phyloP scores from a whole-genome alignment of 202 grass and related monocot genomes.

The Panicum virgatum region DNA sequence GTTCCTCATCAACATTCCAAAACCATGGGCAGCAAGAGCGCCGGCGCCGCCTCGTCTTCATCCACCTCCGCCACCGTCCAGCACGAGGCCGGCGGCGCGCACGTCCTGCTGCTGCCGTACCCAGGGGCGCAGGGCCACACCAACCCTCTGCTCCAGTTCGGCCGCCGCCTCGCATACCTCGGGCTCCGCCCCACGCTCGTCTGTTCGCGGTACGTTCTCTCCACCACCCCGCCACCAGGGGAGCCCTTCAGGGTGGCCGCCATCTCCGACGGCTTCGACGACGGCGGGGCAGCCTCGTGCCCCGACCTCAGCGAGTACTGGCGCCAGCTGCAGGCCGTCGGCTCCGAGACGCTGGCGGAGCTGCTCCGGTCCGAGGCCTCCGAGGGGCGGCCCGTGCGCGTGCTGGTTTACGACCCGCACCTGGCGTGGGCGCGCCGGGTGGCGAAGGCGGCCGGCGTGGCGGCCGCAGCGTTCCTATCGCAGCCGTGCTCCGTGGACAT shows the following conservation, averaged over 20 bases:
- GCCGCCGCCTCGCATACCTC: constrained; percentile 45
- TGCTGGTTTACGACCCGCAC: constrained; percentile 50
- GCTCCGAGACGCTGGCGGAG: constrained; percentile 36
- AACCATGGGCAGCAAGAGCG: constrained; percentile 2
- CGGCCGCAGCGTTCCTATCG: constrained; percentile 42
- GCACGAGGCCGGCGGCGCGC: neutral
- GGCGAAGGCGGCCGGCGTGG: constrained; percentile 27
- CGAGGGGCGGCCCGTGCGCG: constrained; percentile 3
- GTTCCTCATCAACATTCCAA: neutral
- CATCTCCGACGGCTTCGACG: constrained; percentile 74
- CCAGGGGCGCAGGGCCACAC: constrained; percentile 63
- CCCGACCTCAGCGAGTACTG: neutral
- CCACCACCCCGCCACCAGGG: constrained; percentile 22
- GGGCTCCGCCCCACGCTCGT: constrained; percentile 48
- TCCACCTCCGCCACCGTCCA: neutral
- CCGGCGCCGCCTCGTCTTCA: neutral
- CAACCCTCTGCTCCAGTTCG: constrained; percentile 69
- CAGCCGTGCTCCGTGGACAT: constrained; percentile 47
- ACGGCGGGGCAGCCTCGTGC: constrained; percentile 16
- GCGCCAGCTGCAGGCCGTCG: constrained; percentile 1
- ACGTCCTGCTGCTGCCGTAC: constrained; percentile 54
- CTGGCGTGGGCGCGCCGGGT: constrained; percentile 47
- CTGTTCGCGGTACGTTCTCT: constrained; percentile 49
- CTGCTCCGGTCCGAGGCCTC: constrained; percentile 4
- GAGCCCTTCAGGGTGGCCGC: constrained; percentile 48